Conservation (phyloP, 2,329 filamentous ascomycete genomes). For the Lasiodiplodia gonubiensis region DNA sequence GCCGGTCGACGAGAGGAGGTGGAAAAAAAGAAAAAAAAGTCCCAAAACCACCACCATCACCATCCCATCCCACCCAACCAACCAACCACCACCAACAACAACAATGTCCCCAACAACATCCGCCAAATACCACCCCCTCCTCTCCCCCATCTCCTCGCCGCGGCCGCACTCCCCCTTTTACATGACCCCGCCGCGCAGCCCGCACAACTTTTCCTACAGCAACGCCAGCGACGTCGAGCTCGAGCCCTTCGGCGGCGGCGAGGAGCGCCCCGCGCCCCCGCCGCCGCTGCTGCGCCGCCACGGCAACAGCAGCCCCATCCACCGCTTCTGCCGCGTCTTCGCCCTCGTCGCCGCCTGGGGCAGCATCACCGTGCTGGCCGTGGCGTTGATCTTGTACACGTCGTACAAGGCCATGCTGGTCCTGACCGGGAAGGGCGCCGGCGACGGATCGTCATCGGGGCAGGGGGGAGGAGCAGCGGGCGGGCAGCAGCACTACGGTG, state of each 20-base stretch:
- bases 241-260: conserved; percentile 21
- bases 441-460: not conserved
- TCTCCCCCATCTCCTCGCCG: conserved; percentile 1
- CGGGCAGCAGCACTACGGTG: not conserved
- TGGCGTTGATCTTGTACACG: conserved; percentile 9
- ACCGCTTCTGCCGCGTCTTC: conserved; percentile 21
- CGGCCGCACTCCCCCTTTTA: not conserved
- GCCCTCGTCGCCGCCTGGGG: conserved; percentile 15
- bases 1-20: too few species aligned
- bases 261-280: not conserved
- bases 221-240: not conserved
- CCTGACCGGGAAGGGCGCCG: not conserved
- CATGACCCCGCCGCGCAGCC: not conserved
- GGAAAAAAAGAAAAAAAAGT: too few species aligned
- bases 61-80: too few species aligned
- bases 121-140: conserved; percentile 15
- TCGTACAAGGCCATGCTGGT: conserved; percentile 5
- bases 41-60: too few species aligned
- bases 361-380: conserved; percentile 11
- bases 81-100: not conserved
- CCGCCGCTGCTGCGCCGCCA: not conserved
- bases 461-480: not conserved
- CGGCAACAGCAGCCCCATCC: not conserved
- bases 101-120: not conserved
- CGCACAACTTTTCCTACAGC: not conserved